Evolutionary conservation across 2,329 filamentous ascomycete species (phyloP), one percentile per base, ranked within the genome.

Genomic region (Macroventuria anomochaeta): DNA sequence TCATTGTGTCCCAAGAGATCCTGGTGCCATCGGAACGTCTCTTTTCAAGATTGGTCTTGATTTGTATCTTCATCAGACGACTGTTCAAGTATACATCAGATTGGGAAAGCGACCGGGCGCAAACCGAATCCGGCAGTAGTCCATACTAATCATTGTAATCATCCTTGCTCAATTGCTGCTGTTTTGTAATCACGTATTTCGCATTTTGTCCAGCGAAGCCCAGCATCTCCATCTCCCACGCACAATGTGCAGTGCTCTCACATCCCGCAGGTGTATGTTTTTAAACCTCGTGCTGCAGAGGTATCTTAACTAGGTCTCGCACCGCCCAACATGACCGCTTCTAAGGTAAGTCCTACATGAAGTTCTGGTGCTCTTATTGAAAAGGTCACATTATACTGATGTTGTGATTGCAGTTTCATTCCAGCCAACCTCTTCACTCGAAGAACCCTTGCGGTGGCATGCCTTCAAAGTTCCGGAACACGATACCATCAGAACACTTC

Each of bases 401-500:
- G 28, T 21, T 26, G 26, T 10, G 6, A 8, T 13, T n/a, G n/a
- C 21, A 48, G 43, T 46, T 42, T 21, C 33, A 7, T 5, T 21
- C 28, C 12, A 10, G 4, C 8, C 32, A 39, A 38, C 43, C 44
- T 29, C 32, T 43, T 2, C 17, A 28, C 6, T 15, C 21, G 1
- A 48, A 26, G 33, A 54, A 18, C 3, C 44, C 44, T n/a, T 54
- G 21, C 15, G 28, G 25, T n/a, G 36, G 28, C 10, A 31, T 41
- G 42, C 55, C 36, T 5, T 46, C 47, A 8, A 47, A 18, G 25
- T 88, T 88, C 64, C 82, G 85, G 8, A 74, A 81, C 57, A 79
- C 70, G 53, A 76, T 89, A 43, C 86, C 83, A 0, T 79, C 74
- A 3, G 77, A 81, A 2, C 74, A 76, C 17, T 88, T 85, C 54